Evolutionary conservation across 148 eudicot genomes (phyloP).

Genomic region (Silene latifolia): DNA sequence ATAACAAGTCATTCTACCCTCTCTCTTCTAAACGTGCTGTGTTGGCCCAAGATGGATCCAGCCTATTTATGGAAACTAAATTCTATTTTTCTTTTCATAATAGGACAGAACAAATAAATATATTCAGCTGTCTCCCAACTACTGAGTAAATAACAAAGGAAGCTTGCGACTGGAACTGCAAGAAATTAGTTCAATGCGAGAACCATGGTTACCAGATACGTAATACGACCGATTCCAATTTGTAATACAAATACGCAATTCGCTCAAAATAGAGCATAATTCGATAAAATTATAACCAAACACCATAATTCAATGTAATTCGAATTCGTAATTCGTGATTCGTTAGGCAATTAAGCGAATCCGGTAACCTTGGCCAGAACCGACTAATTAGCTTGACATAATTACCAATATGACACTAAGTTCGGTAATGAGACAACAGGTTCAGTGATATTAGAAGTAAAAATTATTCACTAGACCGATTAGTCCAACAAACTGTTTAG

Average conservation of each 20-base stretch:
- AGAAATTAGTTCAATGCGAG: neutral
- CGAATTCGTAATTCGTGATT: too few relatives aligned
- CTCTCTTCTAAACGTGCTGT: neutral
- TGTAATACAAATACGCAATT: too few relatives aligned
- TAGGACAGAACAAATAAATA: neutral
- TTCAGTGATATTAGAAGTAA: neutral
- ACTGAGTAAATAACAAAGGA: neutral
- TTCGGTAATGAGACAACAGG: neutral
- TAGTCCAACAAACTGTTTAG: neutral
- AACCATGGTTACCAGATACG: too few relatives aligned
- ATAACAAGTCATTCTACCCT: neutral
- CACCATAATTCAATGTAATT: too few relatives aligned
- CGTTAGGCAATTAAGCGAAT: too few relatives aligned
- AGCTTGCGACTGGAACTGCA: conserved; percentile 3
- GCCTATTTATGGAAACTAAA: neutral
- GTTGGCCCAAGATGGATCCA: neutral
- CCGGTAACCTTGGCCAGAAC: too few relatives aligned
- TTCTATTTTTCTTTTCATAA: neutral
- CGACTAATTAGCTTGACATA: neutral
- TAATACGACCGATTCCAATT: too few relatives aligned
- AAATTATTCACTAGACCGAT: neutral
- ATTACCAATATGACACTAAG: neutral
- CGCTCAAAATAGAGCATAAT: too few relatives aligned
- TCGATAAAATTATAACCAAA: too few relatives aligned
- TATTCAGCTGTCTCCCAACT: conserved; percentile 7